A percentile compares a stretch with the other conserved stretches of the same genome.
Evolutionary conservation across 176 grass and related monocot genomes (phyloP).

Genomic region (Lolium rigidum): DNA sequence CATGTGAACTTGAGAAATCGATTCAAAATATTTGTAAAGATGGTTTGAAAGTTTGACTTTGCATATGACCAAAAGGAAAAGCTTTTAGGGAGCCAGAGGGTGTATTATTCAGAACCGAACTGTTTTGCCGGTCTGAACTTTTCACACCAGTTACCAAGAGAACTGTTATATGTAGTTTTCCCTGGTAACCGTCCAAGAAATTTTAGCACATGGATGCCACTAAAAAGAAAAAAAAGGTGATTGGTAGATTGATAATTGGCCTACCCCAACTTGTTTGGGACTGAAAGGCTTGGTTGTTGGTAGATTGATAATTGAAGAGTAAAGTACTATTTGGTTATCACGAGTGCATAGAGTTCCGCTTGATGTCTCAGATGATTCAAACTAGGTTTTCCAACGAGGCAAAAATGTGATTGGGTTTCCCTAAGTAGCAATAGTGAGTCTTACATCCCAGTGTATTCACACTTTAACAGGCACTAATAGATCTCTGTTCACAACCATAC

Average conservation of each 20-base stretch:
- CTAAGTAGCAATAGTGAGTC: not conserved
- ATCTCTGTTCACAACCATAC: not conserved
- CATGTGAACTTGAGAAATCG: not conserved
- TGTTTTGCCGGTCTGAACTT: not conserved
- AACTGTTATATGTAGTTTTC: too few species aligned
- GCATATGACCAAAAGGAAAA: conserved; percentile 14
- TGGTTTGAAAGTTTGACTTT: not conserved
- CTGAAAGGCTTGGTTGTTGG: too few species aligned
- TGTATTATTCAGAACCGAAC: not conserved
- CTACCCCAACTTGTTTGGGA: too few species aligned
- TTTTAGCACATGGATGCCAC: not conserved
- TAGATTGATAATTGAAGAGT: not conserved
- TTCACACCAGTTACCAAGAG: not conserved
- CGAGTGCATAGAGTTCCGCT: not conserved
- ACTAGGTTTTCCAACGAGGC: too few species aligned
- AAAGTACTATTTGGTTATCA: not conserved
- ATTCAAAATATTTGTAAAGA: not conserved
- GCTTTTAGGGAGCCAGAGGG: not conserved
- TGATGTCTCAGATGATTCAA: not conserved
- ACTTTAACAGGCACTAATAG: not conserved
- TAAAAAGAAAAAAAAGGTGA: not conserved
- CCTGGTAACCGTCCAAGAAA: too few species aligned
- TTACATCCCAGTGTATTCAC: not conserved
- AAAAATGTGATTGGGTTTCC: not conserved
- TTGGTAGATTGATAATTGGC: not conserved